Evolutionary conservation across 768 basidiomycete genomes (phyloP), one percentile per base, ranked within the genome.

Genomic region (Cystoderma amianthinum): DNA sequence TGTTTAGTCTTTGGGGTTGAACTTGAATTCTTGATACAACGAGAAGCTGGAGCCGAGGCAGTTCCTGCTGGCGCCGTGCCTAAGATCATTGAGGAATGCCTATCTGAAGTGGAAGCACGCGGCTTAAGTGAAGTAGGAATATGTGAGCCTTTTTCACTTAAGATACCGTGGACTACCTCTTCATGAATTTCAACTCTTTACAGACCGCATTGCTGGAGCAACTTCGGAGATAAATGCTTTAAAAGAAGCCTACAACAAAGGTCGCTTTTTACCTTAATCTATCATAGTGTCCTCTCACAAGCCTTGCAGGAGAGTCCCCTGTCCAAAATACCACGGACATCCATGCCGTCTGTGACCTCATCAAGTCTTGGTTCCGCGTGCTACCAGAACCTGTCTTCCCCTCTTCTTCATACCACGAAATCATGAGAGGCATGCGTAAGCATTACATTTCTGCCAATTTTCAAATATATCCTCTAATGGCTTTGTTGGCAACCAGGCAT

Each of bases 291-390:
- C 25, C 25, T 28, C 7, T 38, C n/a, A n/a, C n/a, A n/a, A n/a
- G n/a, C n/a, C n/a, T 16, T 23, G n/a, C 17, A 77, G 78, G 82
- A 43, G 75, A 81, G 52, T 71, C 65, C 51, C 83, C 83, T 1
- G 71, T 83, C 51, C 62, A 72, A 24, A 56, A 67, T 24, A 65
- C 58, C 18, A 79, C 79, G 1, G 90, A 93, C 51, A 82, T 92
- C 32, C 82, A 90, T 58, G 85, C 85, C 23, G 76, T 92, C 25
- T 80, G 88, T 44, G 90, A 90, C 54, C 63, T 86, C 45, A 73
- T 93, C 55, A 91, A 91, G 63, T 76, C 82, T 0, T 92, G 86
- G 86, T 84, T 92, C 68, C 77, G 90, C 23, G 65, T 84, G 10
- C 67, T 93, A 12, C 89, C 90, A 9, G 85, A 86, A 46, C 80